Base-by-base conservation (phyloP, 2,329 filamentous ascomycete genomes). In the Fusarium sp. region DNA sequence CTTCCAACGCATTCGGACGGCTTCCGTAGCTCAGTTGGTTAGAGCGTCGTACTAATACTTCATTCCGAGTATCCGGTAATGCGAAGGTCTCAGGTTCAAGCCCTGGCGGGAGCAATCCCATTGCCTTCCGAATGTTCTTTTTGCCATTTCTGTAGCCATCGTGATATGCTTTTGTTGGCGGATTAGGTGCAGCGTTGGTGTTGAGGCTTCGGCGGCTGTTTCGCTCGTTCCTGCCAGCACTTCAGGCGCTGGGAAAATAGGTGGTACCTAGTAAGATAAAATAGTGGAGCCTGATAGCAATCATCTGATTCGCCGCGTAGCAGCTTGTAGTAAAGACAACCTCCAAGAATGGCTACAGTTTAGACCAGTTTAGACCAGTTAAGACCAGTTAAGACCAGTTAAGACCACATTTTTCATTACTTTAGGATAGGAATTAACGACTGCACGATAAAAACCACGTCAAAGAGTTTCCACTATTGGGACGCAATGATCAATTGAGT, bases 1-100 rank as follows among this genome's bases (percentile, higher is more conserved):
- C 22, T 41, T 55, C 22, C 15, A 42, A 55, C 35, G 26, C 51
- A 55, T 55, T 55, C 51, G 26, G 51, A 41, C 51, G 51, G 51
- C 51, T 55, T 55, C 51, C 51, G 51, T 55, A 55, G 51, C 51
- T 55, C 51, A 55, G 51, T 53, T 53, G 50, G 50, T 53, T 53
- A 53, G 50, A 53, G 50, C 33, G 50, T 53, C 50, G 50, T 53
- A 53, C 50, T 53, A 53, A 53, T 53, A 38, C 50, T 53, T 38
- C 24, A 53, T 22, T n/a, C 33, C 31, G 50, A 53, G 50, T 53
- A 16, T 53, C 33, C 16, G 24, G 50, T 53, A 38, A 38, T 53
- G 50, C 50, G 33, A 53, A 53, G 50, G 50, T 38, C 50, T 53
- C 50, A 28, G 50, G 50, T 53, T 53, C 50, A 53, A 53, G 50